Conservation (phyloP, 176 grass and related monocot species). For the Puccinellia tenuiflora region DNA sequence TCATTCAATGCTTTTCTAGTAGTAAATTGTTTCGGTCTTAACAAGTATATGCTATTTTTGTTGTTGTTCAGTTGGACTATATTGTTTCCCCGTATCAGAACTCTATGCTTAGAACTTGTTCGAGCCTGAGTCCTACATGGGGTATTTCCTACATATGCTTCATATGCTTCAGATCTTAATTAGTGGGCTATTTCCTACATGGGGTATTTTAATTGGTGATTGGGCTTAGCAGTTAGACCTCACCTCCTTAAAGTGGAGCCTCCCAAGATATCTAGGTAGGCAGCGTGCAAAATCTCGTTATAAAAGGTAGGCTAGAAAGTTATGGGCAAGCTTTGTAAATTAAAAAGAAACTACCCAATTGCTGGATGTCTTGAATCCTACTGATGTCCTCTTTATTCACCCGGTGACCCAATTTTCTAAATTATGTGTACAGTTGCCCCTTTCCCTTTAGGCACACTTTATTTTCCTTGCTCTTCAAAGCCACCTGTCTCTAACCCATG, state of each 20-base stretch:
- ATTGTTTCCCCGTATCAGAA: background rate
- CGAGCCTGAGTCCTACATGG: background rate
- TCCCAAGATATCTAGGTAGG: background rate
- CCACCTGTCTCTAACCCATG: background rate
- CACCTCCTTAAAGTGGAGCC: background rate
- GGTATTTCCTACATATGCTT: no score
- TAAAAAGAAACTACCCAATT: background rate
- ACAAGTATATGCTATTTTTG: slow-evolving; percentile 22
- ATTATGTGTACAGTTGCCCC: background rate
- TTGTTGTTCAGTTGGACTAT: background rate
- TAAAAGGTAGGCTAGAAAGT: background rate
- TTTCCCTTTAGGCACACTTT: background rate
- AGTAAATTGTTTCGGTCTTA: slow-evolving; percentile 27
- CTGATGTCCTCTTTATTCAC: background rate
- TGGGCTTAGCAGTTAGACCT: slow-evolving; percentile 4
- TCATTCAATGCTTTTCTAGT: background rate
- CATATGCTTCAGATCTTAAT: background rate
- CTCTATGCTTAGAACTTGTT: background rate
- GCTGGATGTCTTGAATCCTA: background rate
- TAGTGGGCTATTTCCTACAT: background rate
- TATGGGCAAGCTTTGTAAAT: background rate
- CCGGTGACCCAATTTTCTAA: background rate
- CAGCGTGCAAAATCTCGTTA: background rate
- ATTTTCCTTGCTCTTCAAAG: slow-evolving; percentile 8
- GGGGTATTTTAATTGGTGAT: background rate